Base-by-base conservation (phyloP, 805 yeast species). In the Ogataea kodamae region DNA sequence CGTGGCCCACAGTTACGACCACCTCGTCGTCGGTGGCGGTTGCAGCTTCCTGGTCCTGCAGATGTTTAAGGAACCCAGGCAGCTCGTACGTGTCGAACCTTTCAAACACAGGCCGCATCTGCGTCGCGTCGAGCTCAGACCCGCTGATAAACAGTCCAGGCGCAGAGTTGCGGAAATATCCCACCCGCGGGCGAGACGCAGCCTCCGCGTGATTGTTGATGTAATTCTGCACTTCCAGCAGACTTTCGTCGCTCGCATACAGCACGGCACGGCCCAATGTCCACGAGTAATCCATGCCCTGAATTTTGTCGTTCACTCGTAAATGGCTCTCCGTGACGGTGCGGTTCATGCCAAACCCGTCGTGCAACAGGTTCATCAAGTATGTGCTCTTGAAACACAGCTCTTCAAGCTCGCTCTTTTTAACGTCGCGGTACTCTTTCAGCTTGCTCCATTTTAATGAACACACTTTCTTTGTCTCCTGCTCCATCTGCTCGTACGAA, bases 211-310 rank as follows among this genome's bases (percentile, higher is more conserved):
- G 25, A 18, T 50, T 27, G 33, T 44, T 29, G 26, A 31, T 50
- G 48, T 63, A 49, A n/a, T 44, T 65, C 39, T 61, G 62, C 46
- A 49, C 68, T 3, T 48, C 57, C 65, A 72, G 39, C 50, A 67
- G 20, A 61, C 59, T 39, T 67, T 67, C 57, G 73, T 84, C 53
- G 65, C 76, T 41, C 3, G 81, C 74, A 49, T 81, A 81, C 14
- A 81, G 54, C 7, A 80, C 53, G 2, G 87, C 87, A 52, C 52
- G 69, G 64, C 98, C 98, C 18, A 92, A 56, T 0, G 97, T 92
- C 98, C 98, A 92, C 0, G 96, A 78, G 22, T 90, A 67, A 44
- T 88, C 97, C 2, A 74, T 71, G 1, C 92, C 96, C 39, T 84
- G 72, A 22, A 90, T 72, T 17, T 78, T 71, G 35, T 79, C 79